Evolutionary conservation across 73 alveolate species (phyloP).

Genomic region (Urostyla sp.): DNA sequence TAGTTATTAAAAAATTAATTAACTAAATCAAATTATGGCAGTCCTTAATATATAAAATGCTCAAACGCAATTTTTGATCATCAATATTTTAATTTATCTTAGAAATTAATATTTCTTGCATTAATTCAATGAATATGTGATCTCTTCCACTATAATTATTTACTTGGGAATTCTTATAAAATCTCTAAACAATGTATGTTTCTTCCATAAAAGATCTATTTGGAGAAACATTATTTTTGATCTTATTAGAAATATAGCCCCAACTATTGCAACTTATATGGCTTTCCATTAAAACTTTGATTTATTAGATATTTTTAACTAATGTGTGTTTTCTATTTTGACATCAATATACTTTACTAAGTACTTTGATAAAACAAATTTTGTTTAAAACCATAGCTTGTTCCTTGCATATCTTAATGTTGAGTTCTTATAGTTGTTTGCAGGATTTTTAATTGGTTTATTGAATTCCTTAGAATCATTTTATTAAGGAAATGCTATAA

Average conservation of each 20-base stretch:
- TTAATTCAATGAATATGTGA: too few species aligned
- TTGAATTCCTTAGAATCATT: slow-evolving; percentile 5
- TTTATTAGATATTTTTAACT: not conserved
- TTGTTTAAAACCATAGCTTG: not conserved
- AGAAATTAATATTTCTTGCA: too few species aligned
- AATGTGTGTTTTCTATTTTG: not conserved
- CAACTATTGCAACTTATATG: not conserved
- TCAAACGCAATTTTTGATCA: too few species aligned
- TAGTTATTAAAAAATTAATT: too few species aligned
- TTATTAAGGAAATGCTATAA: not conserved
- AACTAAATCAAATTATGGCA: too few species aligned
- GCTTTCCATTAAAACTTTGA: not conserved
- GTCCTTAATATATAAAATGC: too few species aligned
- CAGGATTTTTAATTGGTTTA: slow-evolving; percentile 9
- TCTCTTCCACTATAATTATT: too few species aligned
- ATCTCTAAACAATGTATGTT: too few species aligned
- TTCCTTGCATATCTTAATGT: slow-evolving; percentile 9
- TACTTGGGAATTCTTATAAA: too few species aligned
- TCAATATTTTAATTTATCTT: too few species aligned
- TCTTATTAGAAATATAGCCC: not conserved
- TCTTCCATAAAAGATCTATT: slow-evolving; percentile 27
- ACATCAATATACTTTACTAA: not conserved
- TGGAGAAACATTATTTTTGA: slow-evolving; percentile 26
- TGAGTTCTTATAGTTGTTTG: slow-evolving; percentile 22
- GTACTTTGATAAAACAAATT: not conserved